Conservation (phyloP, 1,284 basidiomycete genomes). For the Cryptococcus maquisensis region DNA sequence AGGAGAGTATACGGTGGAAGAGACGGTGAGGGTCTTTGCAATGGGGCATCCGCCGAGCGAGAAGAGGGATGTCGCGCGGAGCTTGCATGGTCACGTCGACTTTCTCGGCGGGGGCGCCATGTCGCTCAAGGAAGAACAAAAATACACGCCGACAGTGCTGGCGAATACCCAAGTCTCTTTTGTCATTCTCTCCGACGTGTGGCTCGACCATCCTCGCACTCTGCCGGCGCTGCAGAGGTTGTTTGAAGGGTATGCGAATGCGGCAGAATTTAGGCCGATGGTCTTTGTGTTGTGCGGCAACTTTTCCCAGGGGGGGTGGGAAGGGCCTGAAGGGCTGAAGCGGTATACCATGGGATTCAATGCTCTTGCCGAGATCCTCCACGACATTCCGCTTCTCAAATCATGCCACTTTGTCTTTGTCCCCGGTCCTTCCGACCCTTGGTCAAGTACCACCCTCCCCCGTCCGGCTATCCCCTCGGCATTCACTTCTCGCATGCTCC, state of each 20-base stretch:
- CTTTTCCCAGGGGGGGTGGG: constrained; percentile 80
- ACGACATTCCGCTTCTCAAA: constrained; percentile 72
- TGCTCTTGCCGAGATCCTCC: constrained; percentile 75
- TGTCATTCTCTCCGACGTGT: constrained; percentile 84
- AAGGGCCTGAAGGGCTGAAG: constrained; percentile 70
- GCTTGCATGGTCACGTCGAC: constrained; percentile 86
- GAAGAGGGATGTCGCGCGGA: constrained; percentile 74
- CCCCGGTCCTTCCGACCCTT: constrained; percentile 86
- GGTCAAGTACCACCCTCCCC: constrained; percentile 71
- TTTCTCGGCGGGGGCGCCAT: constrained; percentile 90
- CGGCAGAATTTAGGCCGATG: constrained; percentile 73
- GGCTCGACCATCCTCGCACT: constrained; percentile 75
- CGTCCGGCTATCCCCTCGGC: constrained; percentile 71
- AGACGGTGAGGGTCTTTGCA: constrained; percentile 80
- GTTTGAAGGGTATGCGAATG: constrained; percentile 85
- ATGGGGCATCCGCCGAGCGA: constrained; percentile 97
- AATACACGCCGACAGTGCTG: constrained; percentile 41
- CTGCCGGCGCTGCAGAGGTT: constrained; percentile 73
- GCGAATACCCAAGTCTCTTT: constrained; percentile 67
- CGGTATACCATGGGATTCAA: constrained; percentile 86
- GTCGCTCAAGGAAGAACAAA: constrained; percentile 77
- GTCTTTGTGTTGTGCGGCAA: constrained; percentile 92
- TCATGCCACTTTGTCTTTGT: constrained; percentile 88
- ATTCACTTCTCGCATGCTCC: constrained; percentile 64
- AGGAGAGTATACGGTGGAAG: constrained; percentile 92